phyloP scores from a whole-genome alignment of 1,284 basidiomycete species.

The Spongispora temasekensis region DNA sequence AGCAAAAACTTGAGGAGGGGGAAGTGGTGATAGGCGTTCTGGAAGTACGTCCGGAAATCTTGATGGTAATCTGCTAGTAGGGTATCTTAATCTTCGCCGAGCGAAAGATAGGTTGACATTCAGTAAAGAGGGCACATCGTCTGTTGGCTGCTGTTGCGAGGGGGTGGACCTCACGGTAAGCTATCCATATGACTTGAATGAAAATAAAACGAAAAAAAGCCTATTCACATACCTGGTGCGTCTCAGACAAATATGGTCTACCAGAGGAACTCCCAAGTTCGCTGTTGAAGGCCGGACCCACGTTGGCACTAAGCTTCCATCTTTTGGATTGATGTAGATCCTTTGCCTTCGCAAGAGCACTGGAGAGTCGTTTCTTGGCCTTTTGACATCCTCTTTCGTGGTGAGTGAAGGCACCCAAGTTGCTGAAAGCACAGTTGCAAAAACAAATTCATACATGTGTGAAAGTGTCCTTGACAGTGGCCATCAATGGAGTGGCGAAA shows the following conservation, averaged over 20 bases:
- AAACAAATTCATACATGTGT: neutral
- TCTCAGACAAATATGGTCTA: neutral
- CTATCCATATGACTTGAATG: neutral
- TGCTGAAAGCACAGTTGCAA: neutral
- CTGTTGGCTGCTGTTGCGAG: neutral
- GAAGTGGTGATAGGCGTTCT: neutral
- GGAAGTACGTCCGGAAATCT: neutral
- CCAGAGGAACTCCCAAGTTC: neutral
- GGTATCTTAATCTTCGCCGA: neutral
- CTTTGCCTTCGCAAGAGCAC: neutral
- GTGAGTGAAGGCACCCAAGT: neutral
- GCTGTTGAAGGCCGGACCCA: neutral
- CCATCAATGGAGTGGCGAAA: no score
- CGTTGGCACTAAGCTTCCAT: neutral
- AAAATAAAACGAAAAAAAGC: neutral
- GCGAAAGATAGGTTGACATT: neutral
- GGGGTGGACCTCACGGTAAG: neutral
- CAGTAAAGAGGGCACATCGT: neutral
- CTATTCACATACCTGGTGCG: neutral
- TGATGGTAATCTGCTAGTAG: neutral
- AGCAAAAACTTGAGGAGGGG: neutral
- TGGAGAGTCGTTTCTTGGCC: neutral
- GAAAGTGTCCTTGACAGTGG: no score
- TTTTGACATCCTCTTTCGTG: neutral
- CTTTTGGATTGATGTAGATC: neutral